These are phyloP conservation scores for Cinchona pubescens DNA, from an alignment of 257 asterid species.

Conservation along the genomic window DNA sequence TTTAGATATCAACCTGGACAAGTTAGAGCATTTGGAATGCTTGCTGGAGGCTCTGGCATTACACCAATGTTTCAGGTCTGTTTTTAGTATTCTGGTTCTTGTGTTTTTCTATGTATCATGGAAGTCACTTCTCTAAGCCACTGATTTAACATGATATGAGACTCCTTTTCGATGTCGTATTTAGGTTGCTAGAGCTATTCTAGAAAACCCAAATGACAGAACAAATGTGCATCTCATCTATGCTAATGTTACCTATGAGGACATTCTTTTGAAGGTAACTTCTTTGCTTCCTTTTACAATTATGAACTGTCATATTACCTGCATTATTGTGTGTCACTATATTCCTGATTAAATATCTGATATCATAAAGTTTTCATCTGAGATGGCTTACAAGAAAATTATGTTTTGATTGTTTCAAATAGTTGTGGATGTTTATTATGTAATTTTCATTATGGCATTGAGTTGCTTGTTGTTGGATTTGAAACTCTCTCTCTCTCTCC, in stretches of 20 bases:
- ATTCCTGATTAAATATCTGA: background rate
- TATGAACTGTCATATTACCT: background rate
- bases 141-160: background rate
- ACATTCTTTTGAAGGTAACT: slow-evolving; percentile 83
- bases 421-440: background rate
- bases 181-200: slow-evolving; percentile 89
- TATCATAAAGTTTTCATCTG: background rate
- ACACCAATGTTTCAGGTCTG: slow-evolving; percentile 55
- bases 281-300: background rate
- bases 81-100: background rate
- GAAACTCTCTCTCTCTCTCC: background rate
- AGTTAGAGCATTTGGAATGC: slow-evolving; percentile 53
- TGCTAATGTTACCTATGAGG: slow-evolving; percentile 86
- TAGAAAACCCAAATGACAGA: slow-evolving; percentile 71
- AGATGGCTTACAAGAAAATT: background rate
- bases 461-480: background rate
- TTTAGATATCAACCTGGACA: slow-evolving; percentile 44
- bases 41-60: slow-evolving; percentile 55
- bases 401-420: background rate
- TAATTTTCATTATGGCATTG: background rate
- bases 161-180: slow-evolving; percentile 16
- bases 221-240: slow-evolving; percentile 81
- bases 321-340: background rate
- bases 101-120: background rate
- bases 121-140: background rate